phyloP scores from a whole-genome alignment of 345 rosid species.

The Hevea brasiliensis region DNA sequence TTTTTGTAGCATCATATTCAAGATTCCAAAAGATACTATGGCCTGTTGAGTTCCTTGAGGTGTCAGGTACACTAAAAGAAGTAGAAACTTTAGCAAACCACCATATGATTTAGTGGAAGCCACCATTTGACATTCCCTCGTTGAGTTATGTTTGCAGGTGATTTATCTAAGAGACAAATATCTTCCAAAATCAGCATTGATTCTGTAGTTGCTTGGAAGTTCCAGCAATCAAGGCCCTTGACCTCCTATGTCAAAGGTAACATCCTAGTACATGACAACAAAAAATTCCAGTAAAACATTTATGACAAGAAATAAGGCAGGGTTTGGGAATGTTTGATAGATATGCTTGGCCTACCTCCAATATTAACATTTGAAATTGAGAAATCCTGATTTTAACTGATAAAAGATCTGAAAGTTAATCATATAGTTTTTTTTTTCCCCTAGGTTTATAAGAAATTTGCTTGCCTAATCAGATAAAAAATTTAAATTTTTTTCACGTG shows the following conservation, averaged over 20 bases:
- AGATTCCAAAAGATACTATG: no score
- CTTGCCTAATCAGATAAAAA: no score
- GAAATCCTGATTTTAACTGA: background rate
- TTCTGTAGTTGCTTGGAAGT: slow-evolving; percentile 20
- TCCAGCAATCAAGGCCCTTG: slow-evolving; percentile 22
- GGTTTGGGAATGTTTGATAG: no score
- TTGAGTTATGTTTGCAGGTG: slow-evolving; percentile 18
- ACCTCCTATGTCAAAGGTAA: slow-evolving; percentile 26
- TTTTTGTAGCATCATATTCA: no score
- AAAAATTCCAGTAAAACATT: background rate
- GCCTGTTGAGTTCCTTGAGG: slow-evolving; percentile 61
- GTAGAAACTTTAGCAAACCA: slow-evolving; percentile 46
- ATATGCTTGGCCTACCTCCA: background rate
- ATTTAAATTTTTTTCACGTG: no score
- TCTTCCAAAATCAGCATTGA: no score
- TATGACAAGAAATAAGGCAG: background rate
- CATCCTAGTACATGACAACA: background rate
- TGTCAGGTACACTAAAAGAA: slow-evolving; percentile 48
- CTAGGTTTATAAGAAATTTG: background rate
- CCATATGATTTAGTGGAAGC: slow-evolving; percentile 21
- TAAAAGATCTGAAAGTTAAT: background rate
- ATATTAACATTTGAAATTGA: background rate
- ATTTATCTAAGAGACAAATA: slow-evolving; percentile 9
- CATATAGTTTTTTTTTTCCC: background rate
- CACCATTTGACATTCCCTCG: slow-evolving; percentile 19